A percentile compares a stretch with the other conserved stretches of the same genome.
Evolutionary conservation across 345 rosid species (phyloP).

Genomic region (Turritis glabra): DNA sequence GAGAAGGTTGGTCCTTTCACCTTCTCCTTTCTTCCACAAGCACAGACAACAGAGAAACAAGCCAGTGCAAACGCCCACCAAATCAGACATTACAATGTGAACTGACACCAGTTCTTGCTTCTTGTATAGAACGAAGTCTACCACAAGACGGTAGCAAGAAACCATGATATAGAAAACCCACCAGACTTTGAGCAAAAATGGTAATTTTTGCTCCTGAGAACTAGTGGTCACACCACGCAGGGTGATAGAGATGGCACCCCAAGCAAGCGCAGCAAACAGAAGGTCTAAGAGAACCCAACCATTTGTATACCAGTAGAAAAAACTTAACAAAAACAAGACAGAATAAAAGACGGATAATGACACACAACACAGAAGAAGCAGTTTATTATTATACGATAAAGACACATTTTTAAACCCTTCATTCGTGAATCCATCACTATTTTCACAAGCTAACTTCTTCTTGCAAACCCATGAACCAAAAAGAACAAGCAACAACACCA

Average conservation of each 20-base stretch:
- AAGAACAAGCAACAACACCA: constrained; percentile 46
- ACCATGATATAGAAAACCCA: constrained; percentile 58
- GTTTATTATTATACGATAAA: constrained; percentile 38
- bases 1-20: constrained; percentile 32
- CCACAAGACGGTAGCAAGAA: constrained; percentile 62
- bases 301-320: constrained; percentile 55
- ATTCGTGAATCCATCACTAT: constrained; percentile 28
- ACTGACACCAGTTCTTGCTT: constrained; percentile 33
- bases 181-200: constrained; percentile 64
- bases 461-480: constrained; percentile 41
- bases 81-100: constrained; percentile 49
- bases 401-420: constrained; percentile 25
- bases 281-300: constrained; percentile 66
- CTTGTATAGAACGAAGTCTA: constrained; percentile 48
- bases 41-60: constrained; percentile 60
- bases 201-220: constrained; percentile 44
- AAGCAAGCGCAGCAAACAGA: constrained; percentile 55
- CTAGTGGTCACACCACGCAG: constrained; percentile 35
- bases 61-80: constrained; percentile 48
- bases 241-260: constrained; percentile 55
- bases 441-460: constrained; percentile 34
- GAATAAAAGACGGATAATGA: constrained; percentile 55
- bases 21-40: constrained; percentile 40
- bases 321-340: constrained; percentile 47
- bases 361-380: constrained; percentile 49